These are phyloP conservation scores for Hypomontagnella submonticulosa DNA, from an alignment of 495 filamentous ascomycete genomes.

Conservation along the genomic window DNA sequence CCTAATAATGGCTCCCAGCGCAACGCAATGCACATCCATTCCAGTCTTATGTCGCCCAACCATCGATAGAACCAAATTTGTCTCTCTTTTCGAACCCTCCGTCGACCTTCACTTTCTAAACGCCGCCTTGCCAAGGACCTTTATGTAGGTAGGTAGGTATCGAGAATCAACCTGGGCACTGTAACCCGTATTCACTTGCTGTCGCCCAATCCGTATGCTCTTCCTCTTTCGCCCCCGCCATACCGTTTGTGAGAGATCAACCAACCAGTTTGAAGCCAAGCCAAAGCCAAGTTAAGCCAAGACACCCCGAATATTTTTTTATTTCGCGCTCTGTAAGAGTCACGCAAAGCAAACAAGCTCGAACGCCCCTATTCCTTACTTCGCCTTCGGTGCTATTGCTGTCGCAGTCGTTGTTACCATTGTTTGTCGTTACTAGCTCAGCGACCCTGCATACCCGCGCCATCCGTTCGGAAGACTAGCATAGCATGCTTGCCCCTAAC, in stretches of 20 bases:
- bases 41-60: too few relatives aligned
- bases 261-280: constrained; percentile 1
- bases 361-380: constrained; percentile 1
- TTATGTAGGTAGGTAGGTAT: too few relatives aligned
- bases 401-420: not conserved
- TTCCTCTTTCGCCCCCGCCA: not conserved
- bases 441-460: constrained; percentile 38
- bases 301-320: not conserved
- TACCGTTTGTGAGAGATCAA: not conserved
- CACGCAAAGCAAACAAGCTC: too few relatives aligned
- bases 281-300: not conserved
- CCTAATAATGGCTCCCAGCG: too few relatives aligned
- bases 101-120: too few relatives aligned
- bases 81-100: too few relatives aligned
- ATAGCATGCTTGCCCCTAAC: constrained; percentile 62
- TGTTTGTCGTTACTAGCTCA: constrained; percentile 8
- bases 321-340: too few relatives aligned
- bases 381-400: not conserved
- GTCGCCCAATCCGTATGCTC: not conserved
- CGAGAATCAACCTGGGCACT: too few relatives aligned
- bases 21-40: too few relatives aligned
- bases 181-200: too few relatives aligned
- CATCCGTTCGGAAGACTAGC: constrained; percentile 59
- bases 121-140: too few relatives aligned
- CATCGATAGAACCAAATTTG: too few relatives aligned